Evolutionary conservation across 177 flowering plant species (phyloP), one percentile per base, ranked within the genome.

Genomic region (Tripterygium wilfordii): DNA sequence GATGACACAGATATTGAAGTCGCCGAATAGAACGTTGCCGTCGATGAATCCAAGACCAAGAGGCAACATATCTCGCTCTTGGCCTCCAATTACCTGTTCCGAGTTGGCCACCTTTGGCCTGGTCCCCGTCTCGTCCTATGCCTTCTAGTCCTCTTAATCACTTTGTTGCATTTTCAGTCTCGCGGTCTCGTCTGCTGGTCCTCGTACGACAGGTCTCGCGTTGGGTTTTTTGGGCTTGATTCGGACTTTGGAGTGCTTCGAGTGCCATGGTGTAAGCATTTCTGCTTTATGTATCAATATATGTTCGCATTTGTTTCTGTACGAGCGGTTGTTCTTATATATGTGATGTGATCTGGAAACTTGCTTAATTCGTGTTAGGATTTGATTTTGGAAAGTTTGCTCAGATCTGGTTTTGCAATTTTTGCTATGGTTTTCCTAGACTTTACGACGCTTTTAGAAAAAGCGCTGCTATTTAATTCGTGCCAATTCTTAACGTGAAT

Each of bases 211-310:
- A 42, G 29, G 37, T 69, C 79, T n/a, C 75, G 85, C n/a, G 21
- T 64, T 48, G 64, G 62, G 12, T 63, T 76, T 51, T 73, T 72
- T 40, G 85, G 83, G 4, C 59, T 74, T 41, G 95, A 76, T 5
- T 78, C 98, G 3, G 98, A 89, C 29, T 92, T 86, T 28, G 96
- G 91, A 55, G 51, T 71, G 12, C 91, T 92, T 28, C 96, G 98
- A 35, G 96, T 92, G 19, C 98, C 98, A 43, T 88, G 90, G 94
- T 92, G 98, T 88, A 85, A 81, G 95, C 59, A 1, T n/a, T n/a
- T 56, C 42, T 60, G 6, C 36, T 53, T 13, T 23, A n/a, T n/a
- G n/a, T n/a, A n/a, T n/a, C n/a, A n/a, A n/a, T n/a, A n/a, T n/a
- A n/a, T n/a, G n/a, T 37, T 55, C 8, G 17, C 1, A 2, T 17